These are phyloP conservation scores for Suhomyces sp. DNA, from an alignment of 805 yeast species.

Conservation along the genomic window DNA sequence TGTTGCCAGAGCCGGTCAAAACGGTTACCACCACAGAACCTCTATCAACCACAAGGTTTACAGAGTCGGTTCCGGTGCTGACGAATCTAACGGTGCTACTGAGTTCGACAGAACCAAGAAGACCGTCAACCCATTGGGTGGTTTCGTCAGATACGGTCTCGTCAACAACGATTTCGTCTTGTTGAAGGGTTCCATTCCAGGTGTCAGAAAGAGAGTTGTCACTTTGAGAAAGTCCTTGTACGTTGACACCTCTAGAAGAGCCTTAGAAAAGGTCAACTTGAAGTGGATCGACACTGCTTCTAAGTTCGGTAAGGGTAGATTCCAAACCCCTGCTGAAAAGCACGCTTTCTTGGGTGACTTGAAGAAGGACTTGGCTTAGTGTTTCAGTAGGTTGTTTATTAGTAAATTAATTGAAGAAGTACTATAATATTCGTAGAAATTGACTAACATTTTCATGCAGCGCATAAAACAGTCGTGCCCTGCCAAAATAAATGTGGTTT, in stretches of 20 bases:
- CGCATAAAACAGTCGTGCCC: no score
- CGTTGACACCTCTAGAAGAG: conserved; percentile 97
- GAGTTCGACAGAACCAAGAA: conserved; percentile 99
- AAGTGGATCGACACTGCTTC: conserved; percentile 99
- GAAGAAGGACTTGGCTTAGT: conserved; percentile 80
- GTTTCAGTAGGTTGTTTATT: neutral
- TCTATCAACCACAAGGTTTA: conserved; percentile 99
- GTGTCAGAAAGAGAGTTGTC: conserved; percentile 99
- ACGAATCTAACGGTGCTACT: conserved; percentile 93
- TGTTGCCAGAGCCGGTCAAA: conserved; percentile 99
- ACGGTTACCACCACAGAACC: conserved; percentile 99
- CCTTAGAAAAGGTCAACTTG: conserved; percentile 92
- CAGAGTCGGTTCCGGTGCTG: conserved; percentile 97
- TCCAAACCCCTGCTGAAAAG: conserved; percentile 99
- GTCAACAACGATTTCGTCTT: conserved; percentile 97
- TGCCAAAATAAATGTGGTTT: no score
- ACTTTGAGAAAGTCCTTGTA: conserved; percentile 98
- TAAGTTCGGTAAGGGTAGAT: conserved; percentile 99
- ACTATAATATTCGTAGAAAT: neutral
- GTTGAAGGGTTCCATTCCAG: conserved; percentile 99
- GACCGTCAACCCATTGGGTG: conserved; percentile 99
- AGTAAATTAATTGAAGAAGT: conserved; percentile 2
- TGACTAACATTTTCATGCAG: neutral
- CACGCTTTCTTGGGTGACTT: conserved; percentile 99
- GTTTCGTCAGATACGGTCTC: conserved; percentile 99